Conservation (phyloP, 805 yeast genomes). For the Barnettozyma sp. region DNA sequence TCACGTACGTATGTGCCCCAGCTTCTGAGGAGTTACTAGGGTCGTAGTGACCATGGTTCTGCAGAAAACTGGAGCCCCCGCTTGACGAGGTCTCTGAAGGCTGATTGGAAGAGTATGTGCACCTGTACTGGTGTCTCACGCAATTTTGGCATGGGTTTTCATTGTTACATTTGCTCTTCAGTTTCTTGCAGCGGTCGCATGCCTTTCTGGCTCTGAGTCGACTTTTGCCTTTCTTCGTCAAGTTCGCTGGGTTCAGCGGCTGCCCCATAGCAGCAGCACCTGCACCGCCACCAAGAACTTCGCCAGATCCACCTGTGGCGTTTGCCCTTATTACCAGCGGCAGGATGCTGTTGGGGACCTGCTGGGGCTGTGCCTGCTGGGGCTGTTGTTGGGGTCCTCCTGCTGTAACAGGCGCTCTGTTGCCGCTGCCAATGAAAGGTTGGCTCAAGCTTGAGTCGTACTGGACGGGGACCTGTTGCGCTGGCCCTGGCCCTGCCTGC, state of each 20-base stretch:
- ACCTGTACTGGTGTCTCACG: slow-evolving; percentile 12
- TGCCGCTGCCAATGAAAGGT: slow-evolving; percentile 5
- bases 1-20: slow-evolving; percentile 19
- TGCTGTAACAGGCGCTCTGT: not conserved
- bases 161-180: slow-evolving; percentile 54
- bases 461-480: no score
- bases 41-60: not conserved
- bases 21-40: not conserved
- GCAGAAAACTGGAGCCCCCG: not conserved
- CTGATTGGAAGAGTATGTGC: slow-evolving; percentile 7
- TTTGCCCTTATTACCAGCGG: no score
- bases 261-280: not conserved
- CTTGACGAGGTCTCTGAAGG: not conserved
- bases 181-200: slow-evolving; percentile 48
- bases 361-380: not conserved
- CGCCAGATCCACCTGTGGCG: no score
- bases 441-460: no score
- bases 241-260: not conserved
- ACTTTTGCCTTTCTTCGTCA: slow-evolving; percentile 6
- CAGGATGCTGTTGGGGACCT: not conserved
- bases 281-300: no score
- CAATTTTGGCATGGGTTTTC: slow-evolving; percentile 45
- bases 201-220: slow-evolving; percentile 41
- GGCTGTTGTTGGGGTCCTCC: not conserved
- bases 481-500: slow-evolving; percentile 5